These are phyloP conservation scores for Cercospora zeina DNA, from an alignment of 2,329 filamentous ascomycete genomes.

Conservation along the genomic window DNA sequence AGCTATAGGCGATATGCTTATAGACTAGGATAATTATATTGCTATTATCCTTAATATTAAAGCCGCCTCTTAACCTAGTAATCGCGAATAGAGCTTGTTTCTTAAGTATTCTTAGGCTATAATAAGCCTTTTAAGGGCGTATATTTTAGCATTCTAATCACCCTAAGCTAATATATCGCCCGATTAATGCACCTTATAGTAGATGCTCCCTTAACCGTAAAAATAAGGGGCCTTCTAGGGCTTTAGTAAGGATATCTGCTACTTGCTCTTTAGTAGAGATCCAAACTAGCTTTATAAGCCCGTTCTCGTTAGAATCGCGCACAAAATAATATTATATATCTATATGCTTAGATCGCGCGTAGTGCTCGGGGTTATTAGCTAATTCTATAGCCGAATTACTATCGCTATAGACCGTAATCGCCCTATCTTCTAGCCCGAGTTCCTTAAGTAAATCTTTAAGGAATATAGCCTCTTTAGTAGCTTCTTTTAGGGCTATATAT, in stretches of 20 bases:
- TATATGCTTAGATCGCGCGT: too few species aligned
- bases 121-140: too few species aligned
- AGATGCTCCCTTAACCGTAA: too few species aligned
- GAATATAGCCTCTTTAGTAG: constrained; percentile 16
- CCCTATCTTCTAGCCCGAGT: constrained; percentile 9
- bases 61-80: background rate
- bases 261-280: constrained; percentile 17
- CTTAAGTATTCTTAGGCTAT: background rate
- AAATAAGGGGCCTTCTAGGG: too few species aligned
- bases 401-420: constrained; percentile 7
- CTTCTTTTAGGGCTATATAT: constrained; percentile 21
- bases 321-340: background rate
- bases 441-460: constrained; percentile 19
- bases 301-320: too few species aligned
- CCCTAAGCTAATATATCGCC: too few species aligned
- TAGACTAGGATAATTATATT: background rate
- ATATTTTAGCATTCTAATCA: background rate
- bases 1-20: background rate
- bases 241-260: background rate
- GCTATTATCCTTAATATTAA: background rate
- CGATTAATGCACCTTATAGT: too few species aligned
- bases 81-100: background rate
- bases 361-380: background rate
- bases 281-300: constrained; percentile 13
- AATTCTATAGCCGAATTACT: background rate